Conservation (phyloP, 495 filamentous ascomycete genomes). For the Penicillium parvum region DNA sequence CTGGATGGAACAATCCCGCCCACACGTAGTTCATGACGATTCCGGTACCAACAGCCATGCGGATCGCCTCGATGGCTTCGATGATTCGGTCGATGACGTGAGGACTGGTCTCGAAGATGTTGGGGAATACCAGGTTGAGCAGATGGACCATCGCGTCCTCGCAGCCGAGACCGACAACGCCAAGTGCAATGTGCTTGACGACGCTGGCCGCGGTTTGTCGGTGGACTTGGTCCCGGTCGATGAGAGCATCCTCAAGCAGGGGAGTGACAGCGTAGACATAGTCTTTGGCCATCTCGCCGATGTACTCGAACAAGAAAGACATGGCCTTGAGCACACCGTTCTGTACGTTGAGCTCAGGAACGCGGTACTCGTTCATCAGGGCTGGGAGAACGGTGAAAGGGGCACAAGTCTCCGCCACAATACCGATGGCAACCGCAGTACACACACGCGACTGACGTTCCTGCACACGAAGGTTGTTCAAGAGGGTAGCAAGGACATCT, state of each 20-base stretch:
- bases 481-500: slow-evolving; percentile 90
- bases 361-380: slow-evolving; percentile 99
- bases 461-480: slow-evolving; percentile 95
- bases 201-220: slow-evolving; percentile 93
- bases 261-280: slow-evolving; percentile 98
- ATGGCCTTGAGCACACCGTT: slow-evolving; percentile 97
- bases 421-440: slow-evolving; percentile 97
- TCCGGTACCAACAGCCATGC: slow-evolving; percentile 89
- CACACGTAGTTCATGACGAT: slow-evolving; percentile 94
- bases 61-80: slow-evolving; percentile 93
- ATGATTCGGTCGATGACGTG: slow-evolving; percentile 98
- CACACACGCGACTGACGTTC: slow-evolving; percentile 98
- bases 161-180: slow-evolving; percentile 93
- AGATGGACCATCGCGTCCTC: slow-evolving; percentile 99
- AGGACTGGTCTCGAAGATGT: slow-evolving; percentile 95
- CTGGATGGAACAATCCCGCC: slow-evolving; percentile 96
- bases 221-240: slow-evolving; percentile 98
- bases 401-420: slow-evolving; percentile 99
- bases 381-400: slow-evolving; percentile 99
- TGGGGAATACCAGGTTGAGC: slow-evolving; percentile 92
- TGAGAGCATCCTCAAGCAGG: slow-evolving; percentile 94
- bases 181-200: slow-evolving; percentile 94
- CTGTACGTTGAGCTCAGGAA: slow-evolving; percentile 97
- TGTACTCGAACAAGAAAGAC: slow-evolving; percentile 98
- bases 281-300: slow-evolving; percentile 99